phyloP scores from a whole-genome alignment of 768 basidiomycete species.

The Ramaria rubella region DNA sequence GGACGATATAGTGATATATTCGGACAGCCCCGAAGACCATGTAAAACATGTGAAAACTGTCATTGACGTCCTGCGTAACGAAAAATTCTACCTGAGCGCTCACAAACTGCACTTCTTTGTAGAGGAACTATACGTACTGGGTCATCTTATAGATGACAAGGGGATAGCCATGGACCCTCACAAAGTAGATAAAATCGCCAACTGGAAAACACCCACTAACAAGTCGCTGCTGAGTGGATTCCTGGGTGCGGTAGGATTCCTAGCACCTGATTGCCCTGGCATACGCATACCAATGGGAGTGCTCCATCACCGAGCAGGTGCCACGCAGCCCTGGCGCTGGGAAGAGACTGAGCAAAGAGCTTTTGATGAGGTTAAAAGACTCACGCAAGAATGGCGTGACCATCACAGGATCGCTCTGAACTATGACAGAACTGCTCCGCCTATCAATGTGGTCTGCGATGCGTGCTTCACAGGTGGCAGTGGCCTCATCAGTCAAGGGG shows the following conservation, averaged over 20 bases:
- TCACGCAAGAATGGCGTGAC: slow-evolving; percentile 14
- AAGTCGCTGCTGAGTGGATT: slow-evolving; percentile 31
- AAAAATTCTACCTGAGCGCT: slow-evolving; percentile 33
- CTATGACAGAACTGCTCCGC: slow-evolving; percentile 1
- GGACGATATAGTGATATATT: slow-evolving; percentile 31
- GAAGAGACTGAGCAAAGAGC: slow-evolving; percentile 25
- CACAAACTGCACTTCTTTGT: slow-evolving; percentile 30
- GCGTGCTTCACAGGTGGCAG: slow-evolving; percentile 24
- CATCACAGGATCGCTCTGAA: neutral
- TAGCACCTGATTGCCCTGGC: slow-evolving; percentile 28
- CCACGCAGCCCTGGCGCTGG: slow-evolving; percentile 20
- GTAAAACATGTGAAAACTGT: slow-evolving; percentile 25
- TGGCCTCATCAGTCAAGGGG: slow-evolving; percentile 25
- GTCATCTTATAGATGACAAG: slow-evolving; percentile 29
- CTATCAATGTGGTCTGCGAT: slow-evolving; percentile 28
- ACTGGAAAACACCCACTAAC: slow-evolving; percentile 26
- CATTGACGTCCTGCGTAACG: slow-evolving; percentile 26
- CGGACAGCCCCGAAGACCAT: slow-evolving; percentile 24
- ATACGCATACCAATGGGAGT: slow-evolving; percentile 36
- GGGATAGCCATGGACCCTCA: slow-evolving; percentile 35
- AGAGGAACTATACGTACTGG: slow-evolving; percentile 18
- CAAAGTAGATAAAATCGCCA: slow-evolving; percentile 33
- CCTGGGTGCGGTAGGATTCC: slow-evolving; percentile 25
- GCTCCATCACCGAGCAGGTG: slow-evolving; percentile 18
- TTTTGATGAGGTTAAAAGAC: slow-evolving; percentile 25